Conservation (phyloP, 2,329 filamentous ascomycete species). For the Phyllosticta capitalensis region DNA sequence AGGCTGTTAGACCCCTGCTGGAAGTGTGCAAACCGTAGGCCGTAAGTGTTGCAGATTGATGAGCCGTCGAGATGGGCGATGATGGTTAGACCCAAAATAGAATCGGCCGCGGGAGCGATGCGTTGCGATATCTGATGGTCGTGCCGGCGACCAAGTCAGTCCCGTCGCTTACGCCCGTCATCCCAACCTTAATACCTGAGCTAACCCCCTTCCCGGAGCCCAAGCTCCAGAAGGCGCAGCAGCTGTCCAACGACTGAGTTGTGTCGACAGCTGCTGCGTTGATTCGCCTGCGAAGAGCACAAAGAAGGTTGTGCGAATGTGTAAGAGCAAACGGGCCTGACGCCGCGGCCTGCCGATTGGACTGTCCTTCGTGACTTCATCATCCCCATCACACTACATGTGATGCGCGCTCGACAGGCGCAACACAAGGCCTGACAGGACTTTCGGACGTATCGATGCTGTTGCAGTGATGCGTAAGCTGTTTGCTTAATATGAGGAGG, state of each 20-base stretch:
- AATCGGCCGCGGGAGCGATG: neutral
- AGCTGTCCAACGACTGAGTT: neutral
- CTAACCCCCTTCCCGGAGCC: neutral
- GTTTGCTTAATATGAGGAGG: neutral
- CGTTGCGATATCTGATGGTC: neutral
- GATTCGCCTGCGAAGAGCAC: neutral
- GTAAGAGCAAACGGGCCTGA: neutral
- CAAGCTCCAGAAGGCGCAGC: neutral
- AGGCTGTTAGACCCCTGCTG: neutral
- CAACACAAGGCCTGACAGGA: neutral
- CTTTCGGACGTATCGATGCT: neutral
- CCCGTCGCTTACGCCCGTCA: neutral
- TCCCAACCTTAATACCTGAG: neutral
- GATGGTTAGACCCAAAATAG: neutral
- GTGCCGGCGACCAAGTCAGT: neutral
- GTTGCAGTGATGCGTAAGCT: neutral
- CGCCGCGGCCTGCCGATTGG: neutral
- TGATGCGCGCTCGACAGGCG: neutral
- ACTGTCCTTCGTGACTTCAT: neutral
- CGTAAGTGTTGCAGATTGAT: neutral
- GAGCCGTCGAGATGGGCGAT: neutral
- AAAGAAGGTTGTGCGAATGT: neutral
- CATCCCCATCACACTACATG: neutral
- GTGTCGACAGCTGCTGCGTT: neutral
- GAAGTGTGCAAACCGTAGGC: neutral